phyloP scores from a whole-genome alignment of 2,329 filamentous ascomycete species.

The Neurospora sp. region DNA sequence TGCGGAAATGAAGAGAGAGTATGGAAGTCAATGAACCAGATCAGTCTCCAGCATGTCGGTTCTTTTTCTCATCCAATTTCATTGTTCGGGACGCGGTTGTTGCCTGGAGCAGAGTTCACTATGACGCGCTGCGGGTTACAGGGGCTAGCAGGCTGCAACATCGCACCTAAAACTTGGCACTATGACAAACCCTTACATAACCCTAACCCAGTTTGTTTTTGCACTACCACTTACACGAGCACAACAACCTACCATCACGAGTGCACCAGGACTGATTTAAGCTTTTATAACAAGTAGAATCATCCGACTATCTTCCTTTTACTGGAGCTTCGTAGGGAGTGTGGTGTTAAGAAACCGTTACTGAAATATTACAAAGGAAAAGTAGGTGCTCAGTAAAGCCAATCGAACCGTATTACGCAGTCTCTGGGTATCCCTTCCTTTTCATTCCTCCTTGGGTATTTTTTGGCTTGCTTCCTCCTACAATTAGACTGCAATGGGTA shows the following conservation, averaged over 20 bases:
- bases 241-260: not conserved
- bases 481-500: not conserved
- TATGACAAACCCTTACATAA: conserved; percentile 3
- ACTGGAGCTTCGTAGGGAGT: not conserved
- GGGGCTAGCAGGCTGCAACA: not conserved
- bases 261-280: not conserved
- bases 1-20: not conserved
- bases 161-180: not conserved
- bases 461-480: not conserved
- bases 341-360: not conserved
- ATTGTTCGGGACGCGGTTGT: not conserved
- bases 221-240: not conserved
- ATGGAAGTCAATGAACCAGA: not conserved
- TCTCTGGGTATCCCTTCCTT: not conserved
- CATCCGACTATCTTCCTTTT: not conserved
- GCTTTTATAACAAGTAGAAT: not conserved
- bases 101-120: not conserved
- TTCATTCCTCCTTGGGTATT: not conserved
- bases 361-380: not conserved
- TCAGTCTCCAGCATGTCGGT: not conserved
- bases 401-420: not conserved
- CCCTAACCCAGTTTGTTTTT: conserved; percentile 9
- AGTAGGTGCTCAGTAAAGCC: not conserved
- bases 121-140: not conserved
- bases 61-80: not conserved